A percentile compares a stretch with the other conserved stretches of the same genome.
Evolutionary conservation across 1,284 basidiomycete species (phyloP).

Genomic region (Testicularia cyperi): DNA sequence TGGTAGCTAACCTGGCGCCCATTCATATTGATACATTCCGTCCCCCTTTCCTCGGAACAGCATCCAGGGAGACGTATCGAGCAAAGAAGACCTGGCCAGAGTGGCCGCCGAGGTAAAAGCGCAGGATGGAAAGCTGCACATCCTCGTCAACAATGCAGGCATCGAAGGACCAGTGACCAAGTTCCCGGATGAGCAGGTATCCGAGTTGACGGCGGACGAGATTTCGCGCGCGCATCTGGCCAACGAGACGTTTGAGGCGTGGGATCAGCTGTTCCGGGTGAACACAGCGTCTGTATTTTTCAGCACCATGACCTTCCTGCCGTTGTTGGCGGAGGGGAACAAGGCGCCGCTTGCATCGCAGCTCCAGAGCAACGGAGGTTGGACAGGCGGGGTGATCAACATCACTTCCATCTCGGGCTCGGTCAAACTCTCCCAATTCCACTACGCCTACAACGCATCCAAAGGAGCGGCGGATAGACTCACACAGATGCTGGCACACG

Average conservation of each 20-base stretch:
- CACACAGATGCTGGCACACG: conserved; percentile 45
- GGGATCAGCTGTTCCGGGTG: conserved; percentile 36
- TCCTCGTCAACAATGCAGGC: conserved; percentile 53
- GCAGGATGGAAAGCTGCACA: conserved; percentile 24
- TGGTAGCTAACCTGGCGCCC: too few relatives aligned
- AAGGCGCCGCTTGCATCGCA: not conserved
- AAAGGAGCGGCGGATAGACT: conserved; percentile 52
- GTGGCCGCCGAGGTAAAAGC: conserved; percentile 19
- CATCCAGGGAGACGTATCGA: conserved; percentile 35
- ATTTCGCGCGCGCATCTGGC: conserved; percentile 19
- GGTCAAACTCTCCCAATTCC: conserved; percentile 37
- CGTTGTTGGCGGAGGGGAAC: conserved; percentile 37
- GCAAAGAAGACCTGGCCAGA: conserved; percentile 19
- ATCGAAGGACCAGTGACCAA: conserved; percentile 48
- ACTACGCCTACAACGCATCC: conserved; percentile 49
- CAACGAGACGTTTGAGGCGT: conserved; percentile 28
- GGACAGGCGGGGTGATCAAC: conserved; percentile 33
- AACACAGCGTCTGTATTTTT: conserved; percentile 45
- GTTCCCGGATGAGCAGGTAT: conserved; percentile 1
- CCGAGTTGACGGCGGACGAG: conserved; percentile 6
- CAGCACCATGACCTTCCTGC: conserved; percentile 48
- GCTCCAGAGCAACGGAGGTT: not conserved
- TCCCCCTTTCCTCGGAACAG: conserved; percentile 1
- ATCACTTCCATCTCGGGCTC: conserved; percentile 42
- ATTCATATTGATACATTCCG: too few relatives aligned